Percentiles rank a stretch among this genome's conserved stretches.
Conservation (phyloP, 176 grass and related monocot genomes). For the Rhipidocladum racemiflorum region DNA sequence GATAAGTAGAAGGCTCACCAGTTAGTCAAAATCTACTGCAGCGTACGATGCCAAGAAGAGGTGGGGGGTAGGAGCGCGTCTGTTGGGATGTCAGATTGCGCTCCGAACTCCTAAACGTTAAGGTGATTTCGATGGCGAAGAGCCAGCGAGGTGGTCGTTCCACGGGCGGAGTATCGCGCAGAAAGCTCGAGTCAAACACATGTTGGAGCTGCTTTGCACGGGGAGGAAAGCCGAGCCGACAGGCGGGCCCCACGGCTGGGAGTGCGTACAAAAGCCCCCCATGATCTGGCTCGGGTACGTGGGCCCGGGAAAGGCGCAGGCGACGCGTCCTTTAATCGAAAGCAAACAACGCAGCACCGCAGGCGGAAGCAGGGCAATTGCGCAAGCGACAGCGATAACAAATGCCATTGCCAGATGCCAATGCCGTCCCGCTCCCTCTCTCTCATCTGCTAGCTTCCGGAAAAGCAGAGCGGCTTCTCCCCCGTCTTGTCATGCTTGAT, state of each 20-base stretch:
- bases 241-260: neutral
- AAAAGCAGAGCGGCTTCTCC: slow-evolving; percentile 34
- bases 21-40: neutral
- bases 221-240: slow-evolving; percentile 23
- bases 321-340: neutral
- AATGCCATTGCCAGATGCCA: neutral
- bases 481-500: slow-evolving; percentile 25
- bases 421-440: neutral
- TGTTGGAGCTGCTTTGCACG: neutral
- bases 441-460: neutral
- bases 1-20: neutral
- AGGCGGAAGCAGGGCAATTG: neutral
- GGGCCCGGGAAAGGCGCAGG: neutral
- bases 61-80: too few species aligned
- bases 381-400: slow-evolving; percentile 3
- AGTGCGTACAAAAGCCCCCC: slow-evolving; percentile 3
- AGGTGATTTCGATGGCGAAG: neutral
- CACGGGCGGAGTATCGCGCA: neutral
- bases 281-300: neutral
- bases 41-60: neutral
- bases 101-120: neutral
- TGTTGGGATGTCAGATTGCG: neutral
- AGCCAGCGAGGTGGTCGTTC: neutral
- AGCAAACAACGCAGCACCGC: neutral
- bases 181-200: slow-evolving; percentile 6